Conservation (phyloP, 2,329 filamentous ascomycete species). For the Talaromyces piceae region DNA sequence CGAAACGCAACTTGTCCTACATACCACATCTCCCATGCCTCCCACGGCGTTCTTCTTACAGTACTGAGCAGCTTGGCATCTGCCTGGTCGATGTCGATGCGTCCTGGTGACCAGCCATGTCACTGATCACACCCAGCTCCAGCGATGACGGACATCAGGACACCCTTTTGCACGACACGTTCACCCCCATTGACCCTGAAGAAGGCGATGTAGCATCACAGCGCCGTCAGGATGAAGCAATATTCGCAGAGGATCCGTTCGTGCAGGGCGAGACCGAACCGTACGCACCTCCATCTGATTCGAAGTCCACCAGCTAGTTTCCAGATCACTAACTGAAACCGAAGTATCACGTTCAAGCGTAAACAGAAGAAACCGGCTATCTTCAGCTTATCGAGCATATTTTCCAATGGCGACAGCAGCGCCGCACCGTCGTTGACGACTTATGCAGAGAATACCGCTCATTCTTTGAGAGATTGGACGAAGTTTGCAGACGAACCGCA, state of each 20-base stretch:
- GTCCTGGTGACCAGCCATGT: slow-evolving; percentile 19
- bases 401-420: slow-evolving; percentile 24
- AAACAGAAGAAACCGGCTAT: slow-evolving; percentile 34
- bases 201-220: slow-evolving; percentile 16
- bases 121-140: slow-evolving; percentile 18
- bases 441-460: slow-evolving; percentile 20
- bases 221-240: slow-evolving; percentile 15
- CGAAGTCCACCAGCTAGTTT: not conserved
- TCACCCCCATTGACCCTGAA: slow-evolving; percentile 16
- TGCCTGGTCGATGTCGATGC: slow-evolving; percentile 6
- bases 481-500: slow-evolving; percentile 9
- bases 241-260: slow-evolving; percentile 20
- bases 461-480: slow-evolving; percentile 20
- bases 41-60: not conserved
- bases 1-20: not conserved
- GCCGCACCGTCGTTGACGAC: slow-evolving; percentile 17
- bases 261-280: slow-evolving; percentile 27
- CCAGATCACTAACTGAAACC: not conserved
- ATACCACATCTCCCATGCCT: too few relatives aligned
- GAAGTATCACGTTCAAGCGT: slow-evolving; percentile 37
- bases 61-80: slow-evolving; percentile 3
- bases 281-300: slow-evolving; percentile 18
- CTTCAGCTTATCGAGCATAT: slow-evolving; percentile 34
- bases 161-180: not conserved
- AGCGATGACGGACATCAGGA: slow-evolving; percentile 9